Evolutionary conservation across 345 rosid species (phyloP).

Genomic region (Gossypium arboreum): DNA sequence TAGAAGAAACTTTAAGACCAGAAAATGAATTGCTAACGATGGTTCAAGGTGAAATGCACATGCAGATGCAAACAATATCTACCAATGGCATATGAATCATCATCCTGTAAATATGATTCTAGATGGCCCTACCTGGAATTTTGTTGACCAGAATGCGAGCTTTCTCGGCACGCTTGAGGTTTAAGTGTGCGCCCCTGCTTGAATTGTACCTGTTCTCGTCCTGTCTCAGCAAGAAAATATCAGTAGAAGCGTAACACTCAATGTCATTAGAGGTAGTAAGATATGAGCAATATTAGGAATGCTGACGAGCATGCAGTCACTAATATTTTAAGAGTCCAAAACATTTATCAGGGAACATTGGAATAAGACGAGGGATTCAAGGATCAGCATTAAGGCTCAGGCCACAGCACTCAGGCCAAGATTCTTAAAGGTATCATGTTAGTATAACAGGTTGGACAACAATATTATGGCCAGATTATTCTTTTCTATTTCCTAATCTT

Average conservation of each 20-base stretch:
- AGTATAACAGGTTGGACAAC: not conserved
- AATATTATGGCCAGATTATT: not conserved
- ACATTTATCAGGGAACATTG: not conserved
- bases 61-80: not conserved
- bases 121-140: slow-evolving; percentile 72
- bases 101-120: not conserved
- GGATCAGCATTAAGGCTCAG: not conserved
- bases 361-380: not conserved
- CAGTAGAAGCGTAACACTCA: not conserved
- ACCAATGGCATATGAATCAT: not conserved
- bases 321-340: not conserved
- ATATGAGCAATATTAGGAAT: not conserved
- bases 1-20: not conserved
- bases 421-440: not conserved
- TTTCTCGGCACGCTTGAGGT: slow-evolving; percentile 98
- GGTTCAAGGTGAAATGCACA: not conserved
- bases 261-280: not conserved
- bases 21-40: not conserved
- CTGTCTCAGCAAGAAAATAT: slow-evolving; percentile 41
- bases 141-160: slow-evolving; percentile 88
- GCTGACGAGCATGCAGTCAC: not conserved
- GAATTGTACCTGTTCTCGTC: slow-evolving; percentile 96
- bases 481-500: not conserved
- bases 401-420: slow-evolving; percentile 4
- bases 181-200: slow-evolving; percentile 95